A percentile compares a stretch with the other conserved stretches of the same genome.
These are phyloP conservation scores for Arthromyces matolae DNA, from an alignment of 768 basidiomycete species.

Conservation along the genomic window DNA sequence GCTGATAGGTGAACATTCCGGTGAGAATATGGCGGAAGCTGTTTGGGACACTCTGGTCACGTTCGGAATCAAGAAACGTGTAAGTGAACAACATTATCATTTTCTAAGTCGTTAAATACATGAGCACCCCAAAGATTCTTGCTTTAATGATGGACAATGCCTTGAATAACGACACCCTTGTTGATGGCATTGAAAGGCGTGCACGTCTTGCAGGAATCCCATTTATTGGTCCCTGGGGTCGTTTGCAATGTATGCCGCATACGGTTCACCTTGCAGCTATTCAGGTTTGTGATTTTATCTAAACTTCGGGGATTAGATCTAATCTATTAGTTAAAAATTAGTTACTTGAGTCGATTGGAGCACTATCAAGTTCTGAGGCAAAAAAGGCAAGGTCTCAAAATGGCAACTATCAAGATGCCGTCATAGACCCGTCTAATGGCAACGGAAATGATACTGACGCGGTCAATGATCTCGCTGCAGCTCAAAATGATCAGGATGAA, in stretches of 20 bases:
- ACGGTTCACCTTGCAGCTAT: slow-evolving; percentile 5
- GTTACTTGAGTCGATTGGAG: slow-evolving; percentile 31
- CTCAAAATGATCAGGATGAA: slow-evolving; percentile 1
- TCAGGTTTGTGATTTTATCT: slow-evolving; percentile 2
- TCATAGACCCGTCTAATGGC: slow-evolving; percentile 7
- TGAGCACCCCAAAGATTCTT: too few species aligned
- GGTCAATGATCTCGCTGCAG: background rate
- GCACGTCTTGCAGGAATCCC: background rate
- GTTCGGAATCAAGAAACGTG: slow-evolving; percentile 19
- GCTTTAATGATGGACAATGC: background rate
- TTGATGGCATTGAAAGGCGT: slow-evolving; percentile 3
- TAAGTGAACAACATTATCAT: background rate
- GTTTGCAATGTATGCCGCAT: slow-evolving; percentile 6
- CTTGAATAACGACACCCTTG: slow-evolving; percentile 8
- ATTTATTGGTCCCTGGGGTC: slow-evolving; percentile 2
- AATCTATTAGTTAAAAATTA: slow-evolving; percentile 6
- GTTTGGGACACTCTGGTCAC: slow-evolving; percentile 26
- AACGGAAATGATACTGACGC: background rate
- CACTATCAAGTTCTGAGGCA: slow-evolving; percentile 15
- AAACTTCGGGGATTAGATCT: too few species aligned
- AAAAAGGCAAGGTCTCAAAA: slow-evolving; percentile 14
- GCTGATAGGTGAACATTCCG: slow-evolving; percentile 29
- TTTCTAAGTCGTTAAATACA: too few species aligned
- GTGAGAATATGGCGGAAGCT: slow-evolving; percentile 31
- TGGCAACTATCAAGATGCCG: slow-evolving; percentile 21